Evolutionary conservation across 2,329 filamentous ascomycete species (phyloP), one percentile per base, ranked within the genome.

Genomic region (Aspergillus sp.): DNA sequence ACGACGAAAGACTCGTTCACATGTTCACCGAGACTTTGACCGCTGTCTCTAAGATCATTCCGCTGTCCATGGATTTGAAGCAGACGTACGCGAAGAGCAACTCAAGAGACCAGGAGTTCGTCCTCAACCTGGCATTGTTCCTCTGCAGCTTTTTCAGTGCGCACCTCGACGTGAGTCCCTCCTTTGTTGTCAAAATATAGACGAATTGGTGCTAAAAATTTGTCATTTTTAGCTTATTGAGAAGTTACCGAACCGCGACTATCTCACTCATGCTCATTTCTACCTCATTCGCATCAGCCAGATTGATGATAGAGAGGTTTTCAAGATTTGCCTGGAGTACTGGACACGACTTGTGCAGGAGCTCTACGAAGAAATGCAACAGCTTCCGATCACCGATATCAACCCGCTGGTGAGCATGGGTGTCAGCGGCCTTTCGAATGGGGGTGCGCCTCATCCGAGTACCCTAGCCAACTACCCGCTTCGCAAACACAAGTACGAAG

Each of bases 271-370:
- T 68, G 93, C 91, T 16, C 94, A 99, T 74, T 97, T 96, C 75
- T 99, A 99, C 74, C 85, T 99, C 13, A 97, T 99, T 67, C 88
- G 93, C 58, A 97, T 99, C 72, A 97, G 92, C 45, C 92, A 99
- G 76, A 99, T 99, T 61, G 94, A 99, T 62, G 95, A 99, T 68
- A 88, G 94, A 50, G 94, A 99, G 72, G 96, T 99, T 59, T 99
- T 99, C 84, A 99, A 99, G 81, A 99, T 99, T 67, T 96, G 90
- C 70, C 80, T 99, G 57, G 95, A 99, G 72, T 99, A 99, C 78
- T 99, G 94, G 94, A 94, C 95, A 34, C 97, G 97, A 76, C 82
- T 97, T 47, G 95, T 99, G 5, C 93, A 96, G 67, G 94, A 97
- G 74, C 83, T 99, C 19, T 99, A 97, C 71, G 94, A 99, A 71